Evolutionary conservation across 306 rosid species (phyloP).

Genomic region (Cucurbita moschata): DNA sequence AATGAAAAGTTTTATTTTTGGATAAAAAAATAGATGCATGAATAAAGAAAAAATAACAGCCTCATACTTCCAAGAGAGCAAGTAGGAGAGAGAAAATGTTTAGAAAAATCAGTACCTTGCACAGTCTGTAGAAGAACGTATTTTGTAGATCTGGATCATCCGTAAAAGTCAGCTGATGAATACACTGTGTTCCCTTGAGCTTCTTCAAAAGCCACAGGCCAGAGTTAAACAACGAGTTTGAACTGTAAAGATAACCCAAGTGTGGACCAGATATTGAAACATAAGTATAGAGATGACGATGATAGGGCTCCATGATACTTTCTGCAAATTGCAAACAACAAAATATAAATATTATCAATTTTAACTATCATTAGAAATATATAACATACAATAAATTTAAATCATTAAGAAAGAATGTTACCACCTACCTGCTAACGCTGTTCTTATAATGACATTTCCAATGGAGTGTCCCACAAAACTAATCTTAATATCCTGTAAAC

Average conservation of each 20-base stretch:
- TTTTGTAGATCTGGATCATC: constrained; percentile 83
- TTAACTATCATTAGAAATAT: neutral
- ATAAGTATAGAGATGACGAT: constrained; percentile 48
- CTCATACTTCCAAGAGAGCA: neutral
- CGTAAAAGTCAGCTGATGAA: constrained; percentile 86
- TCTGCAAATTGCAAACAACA: constrained; percentile 40
- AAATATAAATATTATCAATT: neutral
- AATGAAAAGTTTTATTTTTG: too few relatives aligned
- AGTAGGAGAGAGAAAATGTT: neutral
- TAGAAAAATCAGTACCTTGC: constrained; percentile 40
- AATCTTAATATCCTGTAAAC: constrained; percentile 51
- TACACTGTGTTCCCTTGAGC: constrained; percentile 72
- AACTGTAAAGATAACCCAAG: constrained; percentile 89
- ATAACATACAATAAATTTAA: constrained; percentile 14
- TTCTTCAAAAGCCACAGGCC: constrained; percentile 93
- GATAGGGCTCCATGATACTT: constrained; percentile 72
- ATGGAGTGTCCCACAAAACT: constrained; percentile 98
- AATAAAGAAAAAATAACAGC: neutral
- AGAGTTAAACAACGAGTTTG: constrained; percentile 87
- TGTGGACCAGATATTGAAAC: constrained; percentile 95
- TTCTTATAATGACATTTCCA: constrained; percentile 78
- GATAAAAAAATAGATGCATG: neutral
- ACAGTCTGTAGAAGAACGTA: constrained; percentile 67
- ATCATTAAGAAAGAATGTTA: constrained; percentile 4
- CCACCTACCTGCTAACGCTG: constrained; percentile 71